A percentile compares a stretch with the other conserved stretches of the same genome.
These are phyloP conservation scores for Verticillium dahliae DNA, from an alignment of 2,329 filamentous ascomycete species.

Conservation along the genomic window DNA sequence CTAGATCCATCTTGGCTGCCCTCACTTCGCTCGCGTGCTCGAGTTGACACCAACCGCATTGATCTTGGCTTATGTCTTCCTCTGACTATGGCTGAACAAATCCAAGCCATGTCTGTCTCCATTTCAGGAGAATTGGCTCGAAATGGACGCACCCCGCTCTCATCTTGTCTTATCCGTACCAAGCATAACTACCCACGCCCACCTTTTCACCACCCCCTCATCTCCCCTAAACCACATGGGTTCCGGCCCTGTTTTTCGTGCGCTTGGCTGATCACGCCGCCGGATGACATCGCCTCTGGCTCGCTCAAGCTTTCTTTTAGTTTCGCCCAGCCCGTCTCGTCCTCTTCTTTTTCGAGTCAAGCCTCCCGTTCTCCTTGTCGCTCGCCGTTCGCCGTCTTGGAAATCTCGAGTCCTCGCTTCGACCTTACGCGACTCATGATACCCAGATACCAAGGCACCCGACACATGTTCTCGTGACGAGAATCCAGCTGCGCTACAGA, in stretches of 20 bases:
- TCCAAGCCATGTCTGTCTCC: not conserved
- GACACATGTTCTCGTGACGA: not conserved
- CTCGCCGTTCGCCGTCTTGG: not conserved
- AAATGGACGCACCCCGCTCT: not conserved
- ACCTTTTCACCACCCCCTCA: not conserved
- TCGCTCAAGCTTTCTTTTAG: not conserved
- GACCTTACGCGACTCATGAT: not conserved
- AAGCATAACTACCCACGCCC: not conserved
- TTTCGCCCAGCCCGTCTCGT: not conserved
- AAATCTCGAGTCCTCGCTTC: not conserved
- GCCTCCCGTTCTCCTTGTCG: not conserved
- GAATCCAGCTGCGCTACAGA: not conserved
- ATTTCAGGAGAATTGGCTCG: not conserved
- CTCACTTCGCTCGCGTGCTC: not conserved
- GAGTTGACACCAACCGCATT: not conserved
- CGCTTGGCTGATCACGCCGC: conserved; percentile 1
- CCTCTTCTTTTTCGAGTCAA: not conserved
- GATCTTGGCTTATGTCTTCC: not conserved
- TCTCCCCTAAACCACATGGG: not conserved
- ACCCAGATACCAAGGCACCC: not conserved
- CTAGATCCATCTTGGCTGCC: not conserved
- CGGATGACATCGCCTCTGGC: not conserved
- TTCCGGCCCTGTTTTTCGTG: conserved; percentile 1
- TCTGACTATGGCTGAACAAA: not conserved
- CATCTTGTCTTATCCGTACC: not conserved